Evolutionary conservation across 73 alveolate genomes (phyloP), one percentile per base, ranked within the genome.

Genomic region (Breviolum minutum): DNA sequence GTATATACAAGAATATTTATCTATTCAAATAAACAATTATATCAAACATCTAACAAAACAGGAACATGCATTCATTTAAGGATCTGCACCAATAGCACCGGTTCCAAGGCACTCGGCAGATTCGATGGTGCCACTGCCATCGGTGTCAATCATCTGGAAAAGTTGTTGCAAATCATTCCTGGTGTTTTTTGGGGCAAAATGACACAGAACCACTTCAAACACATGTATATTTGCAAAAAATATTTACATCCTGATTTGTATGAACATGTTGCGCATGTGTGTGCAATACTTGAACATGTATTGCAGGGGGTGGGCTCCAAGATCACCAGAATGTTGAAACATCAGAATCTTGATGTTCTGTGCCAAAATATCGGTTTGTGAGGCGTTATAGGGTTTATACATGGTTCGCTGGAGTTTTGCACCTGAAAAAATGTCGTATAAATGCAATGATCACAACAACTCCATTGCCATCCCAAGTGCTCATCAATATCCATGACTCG

Each of bases 101-200:
- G 17, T 16, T 29, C 91, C 70, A 20, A 82, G 17, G 91, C 16
- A 54, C 61, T 84, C 94, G 12, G 94, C 61, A 24, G 64, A 48
- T 26, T 84, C 94, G 11, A 84, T 62, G 1, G 94, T 84, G 24
- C 94, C 94, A 7, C 79, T 62, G 7, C 13, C n/a, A 20, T 84
- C 94, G 20, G 7, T 26, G 61, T 87, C 95, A 10, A 87, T 87
- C 95, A 87, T 87, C n/a, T 87, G 95, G 66, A 87, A 87, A n/a
- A 87, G 84, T 83, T 87, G 95, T 48, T 87, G 83, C 70, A 87
- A 30, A 30, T 87, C 95, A 27, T 87, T 82, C 90, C 90, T 82
- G 27, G 13, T 22, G 8, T 26, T 6, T 79, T 20, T 26, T 0
- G 87, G 87, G 2, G 26, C 27, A 79, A 77, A 24, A 10, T 27